Evolutionary conservation across 2,329 filamentous ascomycete genomes (phyloP).

Genomic region (Paraphaeosphaeria minitans): DNA sequence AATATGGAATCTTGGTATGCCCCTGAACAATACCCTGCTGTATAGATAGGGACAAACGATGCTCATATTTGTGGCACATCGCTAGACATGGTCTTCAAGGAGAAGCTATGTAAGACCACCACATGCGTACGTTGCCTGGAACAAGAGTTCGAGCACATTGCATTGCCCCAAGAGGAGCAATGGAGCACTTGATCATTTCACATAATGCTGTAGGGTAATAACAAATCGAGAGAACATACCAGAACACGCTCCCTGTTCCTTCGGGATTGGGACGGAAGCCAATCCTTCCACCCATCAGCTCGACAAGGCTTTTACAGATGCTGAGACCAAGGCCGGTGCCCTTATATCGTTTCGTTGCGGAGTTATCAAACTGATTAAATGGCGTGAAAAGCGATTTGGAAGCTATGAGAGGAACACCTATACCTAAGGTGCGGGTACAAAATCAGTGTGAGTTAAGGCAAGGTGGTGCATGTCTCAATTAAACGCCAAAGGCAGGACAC

Average conservation of each 20-base stretch:
- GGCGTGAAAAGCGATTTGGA: constrained; percentile 59
- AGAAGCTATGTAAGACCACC: not conserved
- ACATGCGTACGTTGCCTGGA: not conserved
- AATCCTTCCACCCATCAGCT: constrained; percentile 62
- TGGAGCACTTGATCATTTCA: no score
- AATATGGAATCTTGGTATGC: not conserved
- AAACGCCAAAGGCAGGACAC: no score
- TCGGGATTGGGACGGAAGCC: constrained; percentile 55
- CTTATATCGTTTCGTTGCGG: constrained; percentile 59
- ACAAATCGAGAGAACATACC: constrained; percentile 27
- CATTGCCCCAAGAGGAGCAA: no score
- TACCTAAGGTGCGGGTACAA: no score
- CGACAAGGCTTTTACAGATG: constrained; percentile 62
- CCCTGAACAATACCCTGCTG: not conserved
- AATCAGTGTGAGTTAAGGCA: no score
- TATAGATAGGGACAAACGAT: not conserved
- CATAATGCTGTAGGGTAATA: constrained; percentile 50
- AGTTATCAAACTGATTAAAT: constrained; percentile 61
- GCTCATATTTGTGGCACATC: not conserved
- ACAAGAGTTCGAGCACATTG: no score
- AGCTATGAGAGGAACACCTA: constrained; percentile 56
- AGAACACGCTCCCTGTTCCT: constrained; percentile 51
- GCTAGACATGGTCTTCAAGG: not conserved
- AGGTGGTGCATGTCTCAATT: no score
- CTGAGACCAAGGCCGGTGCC: constrained; percentile 63